Evolutionary conservation across 192 early-diverging fungal genomes (phyloP).

Genomic region (Podila minutissima): DNA sequence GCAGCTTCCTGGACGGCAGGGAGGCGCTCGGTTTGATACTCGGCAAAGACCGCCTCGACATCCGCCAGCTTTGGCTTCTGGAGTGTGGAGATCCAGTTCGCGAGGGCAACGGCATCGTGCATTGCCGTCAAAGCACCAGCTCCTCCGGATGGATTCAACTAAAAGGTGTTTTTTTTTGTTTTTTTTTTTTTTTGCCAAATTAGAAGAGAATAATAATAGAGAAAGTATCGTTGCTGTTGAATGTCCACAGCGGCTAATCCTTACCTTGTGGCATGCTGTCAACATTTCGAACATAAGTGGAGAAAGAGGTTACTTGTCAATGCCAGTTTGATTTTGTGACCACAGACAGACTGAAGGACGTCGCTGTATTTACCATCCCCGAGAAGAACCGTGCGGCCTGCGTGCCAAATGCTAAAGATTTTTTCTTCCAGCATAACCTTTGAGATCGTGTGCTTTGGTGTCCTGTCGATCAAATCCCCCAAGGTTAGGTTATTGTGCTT

Average conservation of each 20-base stretch:
- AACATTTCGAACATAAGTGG: neutral
- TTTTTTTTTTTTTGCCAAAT: too few relatives aligned
- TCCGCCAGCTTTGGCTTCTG: neutral
- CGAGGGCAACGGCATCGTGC: slow-evolving; percentile 1
- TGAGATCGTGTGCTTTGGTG: neutral
- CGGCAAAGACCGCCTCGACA: neutral
- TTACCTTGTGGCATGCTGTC: slow-evolving; percentile 1
- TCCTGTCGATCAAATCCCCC: neutral
- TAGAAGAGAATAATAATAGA: too few relatives aligned
- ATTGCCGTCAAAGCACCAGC: slow-evolving; percentile 1
- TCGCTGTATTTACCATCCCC: neutral
- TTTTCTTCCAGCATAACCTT: slow-evolving; percentile 10
- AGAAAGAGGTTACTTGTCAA: too few relatives aligned
- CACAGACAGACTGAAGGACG: neutral
- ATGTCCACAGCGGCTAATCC: neutral
- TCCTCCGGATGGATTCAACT: slow-evolving; percentile 10
- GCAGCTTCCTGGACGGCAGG: neutral
- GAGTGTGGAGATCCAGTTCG: slow-evolving; percentile 8
- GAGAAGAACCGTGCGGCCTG: neutral
- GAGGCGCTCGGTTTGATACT: neutral
- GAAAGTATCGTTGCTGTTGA: too few relatives aligned
- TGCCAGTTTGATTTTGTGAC: too few relatives aligned
- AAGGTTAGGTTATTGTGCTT: neutral
- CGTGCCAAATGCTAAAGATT: neutral
- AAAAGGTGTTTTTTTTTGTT: neutral